These are phyloP conservation scores for Backusella macrospora DNA, from an alignment of 192 early-diverging fungal genomes.

Conservation along the genomic window DNA sequence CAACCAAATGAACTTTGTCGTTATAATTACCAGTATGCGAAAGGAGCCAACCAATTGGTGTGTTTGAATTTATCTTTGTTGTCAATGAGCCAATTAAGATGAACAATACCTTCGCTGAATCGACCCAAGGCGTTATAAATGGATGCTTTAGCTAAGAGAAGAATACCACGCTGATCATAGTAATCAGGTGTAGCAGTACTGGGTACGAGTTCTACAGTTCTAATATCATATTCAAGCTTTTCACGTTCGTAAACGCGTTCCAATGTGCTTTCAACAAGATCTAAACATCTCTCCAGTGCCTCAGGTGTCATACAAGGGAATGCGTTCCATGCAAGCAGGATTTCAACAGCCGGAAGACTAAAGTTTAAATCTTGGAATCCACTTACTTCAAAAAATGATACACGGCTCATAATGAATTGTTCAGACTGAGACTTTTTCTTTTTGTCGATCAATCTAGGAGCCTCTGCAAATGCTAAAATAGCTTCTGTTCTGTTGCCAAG, in stretches of 20 bases:
- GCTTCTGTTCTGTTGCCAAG: conserved; percentile 75
- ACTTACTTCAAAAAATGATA: conserved; percentile 51
- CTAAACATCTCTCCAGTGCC: conserved; percentile 37
- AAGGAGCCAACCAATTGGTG: conserved; percentile 55
- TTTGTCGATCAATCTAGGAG: conserved; percentile 45
- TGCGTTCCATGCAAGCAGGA: conserved; percentile 54
- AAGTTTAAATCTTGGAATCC: conserved; percentile 48
- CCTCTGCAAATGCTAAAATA: conserved; percentile 62
- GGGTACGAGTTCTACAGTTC: conserved; percentile 39
- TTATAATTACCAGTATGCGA: conserved; percentile 50
- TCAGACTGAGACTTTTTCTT: conserved; percentile 54
- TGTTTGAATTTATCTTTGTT: conserved; percentile 42
- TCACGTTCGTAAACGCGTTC: conserved; percentile 40
- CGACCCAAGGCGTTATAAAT: conserved; percentile 47
- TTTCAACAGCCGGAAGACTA: conserved; percentile 49
- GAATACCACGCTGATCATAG: conserved; percentile 48
- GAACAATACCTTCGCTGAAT: conserved; percentile 46
- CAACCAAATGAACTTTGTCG: neutral
- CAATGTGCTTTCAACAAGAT: conserved; percentile 33
- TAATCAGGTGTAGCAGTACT: conserved; percentile 39
- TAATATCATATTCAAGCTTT: conserved; percentile 43
- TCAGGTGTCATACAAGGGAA: conserved; percentile 51
- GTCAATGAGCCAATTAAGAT: conserved; percentile 56
- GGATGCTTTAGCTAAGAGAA: conserved; percentile 54
- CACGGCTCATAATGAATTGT: conserved; percentile 51